These are phyloP conservation scores for Rhizophora apiculata DNA, from an alignment of 345 rosid genomes.

Conservation along the genomic window DNA sequence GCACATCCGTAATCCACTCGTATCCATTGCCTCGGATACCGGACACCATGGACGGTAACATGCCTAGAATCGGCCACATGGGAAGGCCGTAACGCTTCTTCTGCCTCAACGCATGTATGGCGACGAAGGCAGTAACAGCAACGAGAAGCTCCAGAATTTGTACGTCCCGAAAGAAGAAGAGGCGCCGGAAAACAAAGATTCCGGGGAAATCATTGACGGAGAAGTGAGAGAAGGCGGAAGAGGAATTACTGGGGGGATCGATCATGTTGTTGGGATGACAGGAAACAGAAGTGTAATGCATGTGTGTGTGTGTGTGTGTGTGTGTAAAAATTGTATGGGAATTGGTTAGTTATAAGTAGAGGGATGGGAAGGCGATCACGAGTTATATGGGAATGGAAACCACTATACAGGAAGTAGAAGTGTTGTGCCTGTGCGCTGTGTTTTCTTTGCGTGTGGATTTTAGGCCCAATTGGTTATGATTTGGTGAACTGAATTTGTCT, in stretches of 20 bases:
- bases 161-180: conserved; percentile 42
- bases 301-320: neutral
- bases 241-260: conserved; percentile 28
- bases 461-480: conserved; percentile 54
- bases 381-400: conserved; percentile 19
- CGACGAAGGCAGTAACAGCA: conserved; percentile 43
- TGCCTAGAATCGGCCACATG: conserved; percentile 82
- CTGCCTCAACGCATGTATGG: conserved; percentile 54
- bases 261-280: conserved; percentile 43
- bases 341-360: neutral
- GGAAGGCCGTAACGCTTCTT: conserved; percentile 53
- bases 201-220: conserved; percentile 6
- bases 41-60: conserved; percentile 69
- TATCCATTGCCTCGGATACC: conserved; percentile 52
- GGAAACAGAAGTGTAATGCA: conserved; percentile 3
- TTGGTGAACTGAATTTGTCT: conserved; percentile 71
- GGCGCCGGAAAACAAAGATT: conserved; percentile 16
- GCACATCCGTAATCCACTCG: conserved; percentile 64
- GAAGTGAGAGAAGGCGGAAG: conserved; percentile 9
- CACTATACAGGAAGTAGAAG: too few species aligned
- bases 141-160: conserved; percentile 53
- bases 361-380: conserved; percentile 15
- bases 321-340: too few species aligned
- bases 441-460: conserved; percentile 53
- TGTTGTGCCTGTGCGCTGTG: neutral